Base-by-base conservation (phyloP, 768 basidiomycete species). In the Psilocybe cubensis region DNA sequence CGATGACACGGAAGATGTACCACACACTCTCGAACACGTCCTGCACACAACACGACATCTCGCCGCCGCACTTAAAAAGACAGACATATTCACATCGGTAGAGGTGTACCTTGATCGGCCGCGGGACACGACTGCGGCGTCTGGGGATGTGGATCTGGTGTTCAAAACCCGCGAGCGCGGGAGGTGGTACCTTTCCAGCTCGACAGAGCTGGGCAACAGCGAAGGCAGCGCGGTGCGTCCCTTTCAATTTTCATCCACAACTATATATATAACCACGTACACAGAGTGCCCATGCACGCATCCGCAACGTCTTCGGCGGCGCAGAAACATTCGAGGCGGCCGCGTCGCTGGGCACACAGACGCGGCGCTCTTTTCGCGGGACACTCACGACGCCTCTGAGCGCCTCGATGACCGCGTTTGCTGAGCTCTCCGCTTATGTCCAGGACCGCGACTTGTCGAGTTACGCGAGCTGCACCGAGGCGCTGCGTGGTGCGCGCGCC, bases 161-260 rank as follows among this genome's bases (percentile, higher is more conserved):
- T 86, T 96, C 72, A 82, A 83, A 57, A 82, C 92, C 3, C 78
- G 82, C 38, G 96, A 98, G 71, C 83, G 83, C 54, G 85, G 92
- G 4, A 77, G 92, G 33, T 84, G 88, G 63, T 93, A 81, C 63
- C 65, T 96, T 6, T 92, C 90, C 61, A 92, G 88, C 2, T 82
- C 91, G 4, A 98, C 96, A 3, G 95, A 98, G 66, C 77, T 98
- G 5, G 96, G 97, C 3, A 94, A 96, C 58, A 89, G 88, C 48
- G 97, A 98, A 71, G 96, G 92, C 10, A 94, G 77, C 54, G 94
- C 94, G n/a, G 95, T 94, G 68, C 68, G 92, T 82, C 23, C 5
- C 41, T 4, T 51, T 0, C 21, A 27, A 44, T 53, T 51, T 8
- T 43, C 42, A 27, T n/a, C 53, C 23, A 31, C 20, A 14, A 40